Percentiles rank a stretch among this genome's conserved stretches.
These are phyloP conservation scores for Rheum nobile DNA, from an alignment of 148 eudicot species.

Conservation along the genomic window DNA sequence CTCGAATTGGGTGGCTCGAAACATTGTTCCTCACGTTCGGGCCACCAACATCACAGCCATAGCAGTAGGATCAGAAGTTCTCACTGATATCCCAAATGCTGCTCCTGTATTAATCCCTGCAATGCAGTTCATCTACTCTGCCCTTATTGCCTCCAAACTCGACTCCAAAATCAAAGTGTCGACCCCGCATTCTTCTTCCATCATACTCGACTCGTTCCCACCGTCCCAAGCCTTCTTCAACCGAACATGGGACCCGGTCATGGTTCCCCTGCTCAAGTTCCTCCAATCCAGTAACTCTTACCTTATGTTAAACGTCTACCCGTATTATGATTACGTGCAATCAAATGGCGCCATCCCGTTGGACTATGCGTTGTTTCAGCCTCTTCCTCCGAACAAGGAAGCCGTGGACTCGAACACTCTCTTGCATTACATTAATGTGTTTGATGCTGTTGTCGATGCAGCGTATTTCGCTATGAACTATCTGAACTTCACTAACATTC, in stretches of 20 bases:
- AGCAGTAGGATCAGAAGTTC: conserved; percentile 82
- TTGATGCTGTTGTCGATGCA: conserved; percentile 81
- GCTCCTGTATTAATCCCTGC: conserved; percentile 69
- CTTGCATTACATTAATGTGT: conserved; percentile 79
- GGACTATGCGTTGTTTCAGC: conserved; percentile 82
- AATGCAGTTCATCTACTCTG: conserved; percentile 58
- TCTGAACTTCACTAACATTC: conserved; percentile 72
- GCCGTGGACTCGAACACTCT: conserved; percentile 84
- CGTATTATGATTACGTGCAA: conserved; percentile 70
- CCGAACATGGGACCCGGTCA: conserved; percentile 73
- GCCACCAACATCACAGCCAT: conserved; percentile 79
- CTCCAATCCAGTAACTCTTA: conserved; percentile 60
- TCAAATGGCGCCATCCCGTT: conserved; percentile 58
- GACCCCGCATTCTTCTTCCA: conserved; percentile 70
- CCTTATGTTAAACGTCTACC: conserved; percentile 85
- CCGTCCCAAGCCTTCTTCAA: conserved; percentile 95
- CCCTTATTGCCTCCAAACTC: conserved; percentile 64
- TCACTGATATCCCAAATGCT: conserved; percentile 65
- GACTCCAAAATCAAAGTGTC: conserved; percentile 72
- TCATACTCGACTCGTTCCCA: conserved; percentile 81
- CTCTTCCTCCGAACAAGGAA: conserved; percentile 87
- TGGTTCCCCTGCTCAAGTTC: conserved; percentile 71
- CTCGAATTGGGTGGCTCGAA: conserved; percentile 76
- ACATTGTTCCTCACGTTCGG: conserved; percentile 61
- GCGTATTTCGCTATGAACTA: conserved; percentile 72